Evolutionary conservation across 1,284 basidiomycete species (phyloP), one percentile per base, ranked within the genome.

Genomic region (Ceratobasidium sp.): DNA sequence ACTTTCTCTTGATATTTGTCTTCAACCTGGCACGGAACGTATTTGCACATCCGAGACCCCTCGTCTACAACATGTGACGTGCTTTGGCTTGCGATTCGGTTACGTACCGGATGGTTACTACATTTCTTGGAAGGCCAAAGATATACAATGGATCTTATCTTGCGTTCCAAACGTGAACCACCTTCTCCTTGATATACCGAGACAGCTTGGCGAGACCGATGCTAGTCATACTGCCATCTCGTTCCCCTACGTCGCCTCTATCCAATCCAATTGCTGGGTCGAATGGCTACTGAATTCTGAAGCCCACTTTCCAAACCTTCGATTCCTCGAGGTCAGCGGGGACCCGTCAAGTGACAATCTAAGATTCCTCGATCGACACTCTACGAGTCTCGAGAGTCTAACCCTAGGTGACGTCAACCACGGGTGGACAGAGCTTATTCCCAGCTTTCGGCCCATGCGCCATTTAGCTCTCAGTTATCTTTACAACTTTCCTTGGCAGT

Each of bases 401-500:
- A 49, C 42, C 10, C n/a, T 67, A 15, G 64, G 10, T 12, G 64
- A 67, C 13, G 44, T 67, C 1, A 67, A 26, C n/a, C 64, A 49
- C 46, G 64, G 64, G 18, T 67, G 64, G 64, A 13, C 64, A 26
- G 46, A 46, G 44, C 64, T 67, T 26, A 51, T 67, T 12, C 64
- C 64, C 12, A 44, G 20, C 6, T 67, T 67, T 67, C 64, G 49
- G 20, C 39, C 64, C 12, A 26, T 67, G 28, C 23, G 7, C 3
- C 39, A 67, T n/a, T 46, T 67, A 4, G 64, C 44, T 1, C 44
- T 67, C 18, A 49, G 64, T 44, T 49, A 67, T 28, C 23, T 67
- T 28, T 49, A 67, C 64, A 67, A 67, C 15, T 67, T 67, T 18
- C 64, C 64, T 26, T 67, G 64, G 64, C 64, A 12, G 10, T 51